Evolutionary conservation across 345 rosid genomes (phyloP), one percentile per base, ranked within the genome.

Genomic region (Pugionium dolabratum): DNA sequence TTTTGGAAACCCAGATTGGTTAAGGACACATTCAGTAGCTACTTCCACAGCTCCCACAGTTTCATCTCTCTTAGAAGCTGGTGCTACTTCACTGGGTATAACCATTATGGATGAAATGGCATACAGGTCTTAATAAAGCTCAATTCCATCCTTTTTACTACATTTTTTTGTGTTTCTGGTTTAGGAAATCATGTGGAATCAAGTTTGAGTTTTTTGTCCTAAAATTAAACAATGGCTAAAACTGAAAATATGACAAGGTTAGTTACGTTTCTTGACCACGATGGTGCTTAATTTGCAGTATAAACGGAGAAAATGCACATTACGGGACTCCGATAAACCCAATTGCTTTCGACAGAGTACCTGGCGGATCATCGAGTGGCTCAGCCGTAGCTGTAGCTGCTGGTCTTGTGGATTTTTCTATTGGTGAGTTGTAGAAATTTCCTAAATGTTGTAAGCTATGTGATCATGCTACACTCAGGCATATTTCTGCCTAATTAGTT

Each of bases 21-120:
- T 79, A 61, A 77, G 85, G 78, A 90, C 97, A 60, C 97, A 90
- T 75, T 59, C 71, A 3, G 79, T 82, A 44, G 91, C 97, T 44
- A 81, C 80, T 48, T 77, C 87, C 34, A 88, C 92, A 3, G 91
- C 96, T 9, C 94, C 84, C 0, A 84, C 79, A 47, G 91, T 93
- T 70, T 70, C 78, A 66, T 85, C 83, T 60, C 74, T 90, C 59
- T 75, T 90, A 33, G 78, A 28, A 25, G 90, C 68, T 49, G 98
- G 98, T 43, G 98, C 94, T 25, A 82, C 87, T 1, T 81, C 84
- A 10, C 28, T 80, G 64, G 97, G 96, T 29, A 81, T 80, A 72
- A 84, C 91, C 62, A 78, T 88, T 45, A 89, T 85, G 98, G 95
- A 92, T 78, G 98, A 92, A 81, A 86, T 92, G 98, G 98, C 96